These are phyloP conservation scores for Candida albicans DNA, from an alignment of 1,139 yeast species.

Conservation along the genomic window DNA sequence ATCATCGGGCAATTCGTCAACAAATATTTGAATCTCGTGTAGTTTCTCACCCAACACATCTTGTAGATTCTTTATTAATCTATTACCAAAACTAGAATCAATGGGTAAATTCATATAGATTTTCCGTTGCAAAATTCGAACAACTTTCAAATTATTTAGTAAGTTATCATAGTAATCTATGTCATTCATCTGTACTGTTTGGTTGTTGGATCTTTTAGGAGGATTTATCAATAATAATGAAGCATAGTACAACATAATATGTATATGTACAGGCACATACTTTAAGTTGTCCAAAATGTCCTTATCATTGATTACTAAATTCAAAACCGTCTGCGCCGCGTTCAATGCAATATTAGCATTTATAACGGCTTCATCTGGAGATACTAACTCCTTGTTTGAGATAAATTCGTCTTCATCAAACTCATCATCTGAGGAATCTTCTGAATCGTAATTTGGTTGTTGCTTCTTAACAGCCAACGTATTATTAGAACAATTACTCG, in stretches of 20 bases:
- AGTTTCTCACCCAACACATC: conserved; percentile 43
- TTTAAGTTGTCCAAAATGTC: conserved; percentile 59
- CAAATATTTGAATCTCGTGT: conserved; percentile 15
- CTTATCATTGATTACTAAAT: conserved; percentile 56
- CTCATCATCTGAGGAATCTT: conserved; percentile 26
- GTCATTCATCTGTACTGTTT: conserved; percentile 17
- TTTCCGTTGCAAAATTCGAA: conserved; percentile 42
- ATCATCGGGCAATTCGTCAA: conserved; percentile 4
- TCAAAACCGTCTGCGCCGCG: conserved; percentile 65
- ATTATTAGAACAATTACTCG: too few species aligned
- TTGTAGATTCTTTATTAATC: conserved; percentile 47
- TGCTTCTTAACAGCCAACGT: not conserved
- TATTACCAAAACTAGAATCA: conserved; percentile 53
- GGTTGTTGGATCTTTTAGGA: conserved; percentile 30
- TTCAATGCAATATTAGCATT: conserved; percentile 53
- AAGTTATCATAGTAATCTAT: conserved; percentile 23
- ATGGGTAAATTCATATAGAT: conserved; percentile 51
- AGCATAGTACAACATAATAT: conserved; percentile 69
- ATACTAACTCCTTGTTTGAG: conserved; percentile 37
- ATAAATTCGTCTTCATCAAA: conserved; percentile 34
- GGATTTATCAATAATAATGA: conserved; percentile 57
- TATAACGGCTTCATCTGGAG: conserved; percentile 35
- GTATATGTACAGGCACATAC: conserved; percentile 71
- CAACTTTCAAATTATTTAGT: conserved; percentile 30
- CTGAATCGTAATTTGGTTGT: conserved; percentile 15